These are phyloP conservation scores for Glebionis coronaria DNA, from an alignment of 129 eudicot genomes.

Conservation along the genomic window DNA sequence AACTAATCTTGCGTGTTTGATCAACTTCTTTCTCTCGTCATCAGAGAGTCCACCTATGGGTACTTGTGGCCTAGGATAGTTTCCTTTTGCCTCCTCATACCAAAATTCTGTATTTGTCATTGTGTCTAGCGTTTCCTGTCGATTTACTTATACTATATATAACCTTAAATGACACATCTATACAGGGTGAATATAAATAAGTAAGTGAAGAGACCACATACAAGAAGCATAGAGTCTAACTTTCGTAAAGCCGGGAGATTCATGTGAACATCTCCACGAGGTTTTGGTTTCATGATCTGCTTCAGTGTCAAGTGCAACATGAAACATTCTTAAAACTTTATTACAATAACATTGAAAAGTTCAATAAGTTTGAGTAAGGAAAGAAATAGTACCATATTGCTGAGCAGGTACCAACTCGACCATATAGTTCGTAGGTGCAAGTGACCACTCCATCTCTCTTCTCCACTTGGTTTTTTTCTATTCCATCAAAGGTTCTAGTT, in stretches of 20 bases:
- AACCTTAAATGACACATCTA: background rate
- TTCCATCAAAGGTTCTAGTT: conserved; percentile 77
- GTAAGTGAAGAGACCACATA: conserved; percentile 42
- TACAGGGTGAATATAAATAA: too few species aligned
- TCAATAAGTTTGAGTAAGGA: background rate
- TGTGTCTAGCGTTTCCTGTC: too few species aligned
- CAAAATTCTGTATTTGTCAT: too few species aligned
- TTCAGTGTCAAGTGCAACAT: too few species aligned
- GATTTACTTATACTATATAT: too few species aligned
- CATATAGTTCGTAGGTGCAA: conserved; percentile 87
- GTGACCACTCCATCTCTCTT: conserved; percentile 92
- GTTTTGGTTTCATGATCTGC: conserved; percentile 1
- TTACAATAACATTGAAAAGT: background rate
- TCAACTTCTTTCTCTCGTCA: too few species aligned
- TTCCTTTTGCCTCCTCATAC: too few species aligned
- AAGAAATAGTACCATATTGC: conserved; percentile 36
- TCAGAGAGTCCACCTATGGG: too few species aligned
- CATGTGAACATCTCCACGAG: background rate
- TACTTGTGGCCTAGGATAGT: too few species aligned
- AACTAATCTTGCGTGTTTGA: too few species aligned
- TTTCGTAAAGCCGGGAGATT: conserved; percentile 30
- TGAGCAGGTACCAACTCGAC: conserved; percentile 92
- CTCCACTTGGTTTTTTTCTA: conserved; percentile 73
- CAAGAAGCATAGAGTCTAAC: conserved; percentile 93
- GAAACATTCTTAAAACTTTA: too few species aligned